A percentile compares a stretch with the other conserved stretches of the same genome.
Evolutionary conservation across 495 filamentous ascomycete genomes (phyloP).

Genomic region (Lasiosphaeris hirsuta): DNA sequence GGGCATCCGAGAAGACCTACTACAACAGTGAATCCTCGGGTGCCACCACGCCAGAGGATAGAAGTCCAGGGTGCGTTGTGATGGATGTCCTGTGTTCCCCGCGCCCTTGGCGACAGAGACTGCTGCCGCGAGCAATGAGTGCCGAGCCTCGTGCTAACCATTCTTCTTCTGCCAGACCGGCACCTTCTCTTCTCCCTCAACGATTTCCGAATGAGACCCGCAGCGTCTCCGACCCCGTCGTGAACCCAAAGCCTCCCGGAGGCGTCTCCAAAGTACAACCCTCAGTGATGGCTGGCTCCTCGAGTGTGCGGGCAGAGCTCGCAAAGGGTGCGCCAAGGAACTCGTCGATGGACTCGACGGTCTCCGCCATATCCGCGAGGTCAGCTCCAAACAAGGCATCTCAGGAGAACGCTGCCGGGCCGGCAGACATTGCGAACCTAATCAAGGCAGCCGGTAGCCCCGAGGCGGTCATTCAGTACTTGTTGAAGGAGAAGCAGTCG

Average conservation of each 20-base stretch:
- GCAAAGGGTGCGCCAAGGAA: constrained; percentile 58
- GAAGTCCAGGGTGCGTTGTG: constrained; percentile 33
- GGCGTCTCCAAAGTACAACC: constrained; percentile 26
- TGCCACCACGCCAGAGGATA: constrained; percentile 29
- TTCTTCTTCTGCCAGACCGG: constrained; percentile 28
- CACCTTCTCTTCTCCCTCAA: constrained; percentile 25
- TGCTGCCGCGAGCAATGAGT: constrained; percentile 9
- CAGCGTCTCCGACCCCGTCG: constrained; percentile 33
- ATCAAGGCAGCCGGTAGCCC: constrained; percentile 82
- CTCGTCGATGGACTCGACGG: constrained; percentile 91
- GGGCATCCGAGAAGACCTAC: constrained; percentile 29
- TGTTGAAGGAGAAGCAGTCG: constrained; percentile 87
- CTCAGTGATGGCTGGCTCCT: constrained; percentile 33
- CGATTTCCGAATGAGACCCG: constrained; percentile 43
- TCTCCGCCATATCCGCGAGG: constrained; percentile 77
- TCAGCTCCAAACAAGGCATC: constrained; percentile 61
- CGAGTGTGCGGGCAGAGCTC: constrained; percentile 26
- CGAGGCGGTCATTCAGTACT: constrained; percentile 82
- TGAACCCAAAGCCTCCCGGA: constrained; percentile 37
- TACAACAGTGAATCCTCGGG: constrained; percentile 38
- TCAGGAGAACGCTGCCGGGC: constrained; percentile 50
- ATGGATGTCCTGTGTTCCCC: constrained; percentile 9
- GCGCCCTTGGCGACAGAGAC: constrained; percentile 15
- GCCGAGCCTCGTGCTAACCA: constrained; percentile 24
- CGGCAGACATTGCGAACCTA: constrained; percentile 66